Evolutionary conservation across 257 asterid genomes (phyloP).

Genomic region (Solanum arcanum): DNA sequence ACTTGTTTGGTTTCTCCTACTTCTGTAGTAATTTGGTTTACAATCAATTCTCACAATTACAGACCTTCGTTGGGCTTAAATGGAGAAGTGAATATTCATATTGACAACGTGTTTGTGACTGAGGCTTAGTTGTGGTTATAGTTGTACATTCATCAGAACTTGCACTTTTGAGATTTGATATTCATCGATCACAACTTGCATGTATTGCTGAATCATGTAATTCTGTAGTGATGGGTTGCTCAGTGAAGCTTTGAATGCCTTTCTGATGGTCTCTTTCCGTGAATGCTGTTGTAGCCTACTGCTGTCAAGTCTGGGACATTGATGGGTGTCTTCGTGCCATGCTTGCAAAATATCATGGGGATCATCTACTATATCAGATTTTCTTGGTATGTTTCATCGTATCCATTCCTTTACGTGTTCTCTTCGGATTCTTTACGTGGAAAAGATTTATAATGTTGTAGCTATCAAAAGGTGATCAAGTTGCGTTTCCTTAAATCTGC

Average conservation of each 20-base stretch:
- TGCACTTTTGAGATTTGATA: not conserved
- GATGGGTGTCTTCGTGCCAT: slow-evolving; percentile 99
- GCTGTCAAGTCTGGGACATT: slow-evolving; percentile 76
- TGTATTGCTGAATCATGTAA: not conserved
- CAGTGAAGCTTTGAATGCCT: not conserved
- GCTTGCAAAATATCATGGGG: slow-evolving; percentile 95
- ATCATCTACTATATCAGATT: slow-evolving; percentile 93
- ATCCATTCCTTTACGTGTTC: not conserved
- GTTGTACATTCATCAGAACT: not conserved
- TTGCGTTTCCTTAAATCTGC: not conserved
- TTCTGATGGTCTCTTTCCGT: not conserved
- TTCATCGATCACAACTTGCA: not conserved
- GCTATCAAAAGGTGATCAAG: not conserved
- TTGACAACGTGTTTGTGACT: not conserved
- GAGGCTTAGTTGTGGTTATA: not conserved
- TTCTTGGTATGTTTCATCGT: slow-evolving; percentile 54
- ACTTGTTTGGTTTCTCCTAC: not conserved
- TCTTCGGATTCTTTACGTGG: not conserved
- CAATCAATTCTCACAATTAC: not conserved
- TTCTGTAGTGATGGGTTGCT: not conserved
- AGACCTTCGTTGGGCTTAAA: not conserved
- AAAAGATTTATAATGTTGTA: not conserved
- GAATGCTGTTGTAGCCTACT: slow-evolving; percentile 34
- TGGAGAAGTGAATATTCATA: not conserved
- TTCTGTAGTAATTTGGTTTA: not conserved